Percentiles rank a stretch among this genome's conserved stretches.
Evolutionary conservation across 345 rosid species (phyloP).

Genomic region (Eucalyptus marginata): DNA sequence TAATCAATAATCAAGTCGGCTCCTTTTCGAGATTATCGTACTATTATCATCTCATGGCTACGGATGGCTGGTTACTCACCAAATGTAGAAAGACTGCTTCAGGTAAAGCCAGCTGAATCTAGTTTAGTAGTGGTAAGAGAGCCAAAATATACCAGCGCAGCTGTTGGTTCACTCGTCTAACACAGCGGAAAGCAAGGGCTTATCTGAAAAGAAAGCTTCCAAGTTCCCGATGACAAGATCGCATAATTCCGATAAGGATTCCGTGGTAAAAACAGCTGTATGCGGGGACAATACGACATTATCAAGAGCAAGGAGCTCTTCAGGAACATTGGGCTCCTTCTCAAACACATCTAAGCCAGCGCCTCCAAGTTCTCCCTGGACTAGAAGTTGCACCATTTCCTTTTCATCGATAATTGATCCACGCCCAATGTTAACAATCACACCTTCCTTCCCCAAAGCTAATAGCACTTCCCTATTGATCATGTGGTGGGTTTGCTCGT

Average conservation of each 20-base stretch:
- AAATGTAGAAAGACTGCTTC: neutral
- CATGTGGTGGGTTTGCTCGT: slow-evolving; percentile 26
- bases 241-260: slow-evolving; percentile 14
- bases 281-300: slow-evolving; percentile 45
- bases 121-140: neutral
- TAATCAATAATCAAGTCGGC: neutral
- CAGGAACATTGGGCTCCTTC: slow-evolving; percentile 36
- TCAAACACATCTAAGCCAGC: slow-evolving; percentile 62
- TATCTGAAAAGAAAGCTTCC: slow-evolving; percentile 40
- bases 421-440: slow-evolving; percentile 31
- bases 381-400: slow-evolving; percentile 30
- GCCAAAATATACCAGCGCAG: neutral
- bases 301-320: slow-evolving; percentile 23
- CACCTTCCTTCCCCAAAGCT: slow-evolving; percentile 31
- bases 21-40: neutral
- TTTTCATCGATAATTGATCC: slow-evolving; percentile 38
- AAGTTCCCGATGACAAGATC: slow-evolving; percentile 30
- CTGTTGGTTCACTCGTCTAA: neutral
- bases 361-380: slow-evolving; percentile 38
- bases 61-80: neutral
- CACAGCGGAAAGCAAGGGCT: slow-evolving; percentile 9
- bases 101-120: neutral
- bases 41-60: neutral
- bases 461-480: slow-evolving; percentile 25
- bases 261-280: slow-evolving; percentile 20